Base-by-base conservation (phyloP, 2,329 filamentous ascomycete species). In the Sclerotiophoma versabilis region DNA sequence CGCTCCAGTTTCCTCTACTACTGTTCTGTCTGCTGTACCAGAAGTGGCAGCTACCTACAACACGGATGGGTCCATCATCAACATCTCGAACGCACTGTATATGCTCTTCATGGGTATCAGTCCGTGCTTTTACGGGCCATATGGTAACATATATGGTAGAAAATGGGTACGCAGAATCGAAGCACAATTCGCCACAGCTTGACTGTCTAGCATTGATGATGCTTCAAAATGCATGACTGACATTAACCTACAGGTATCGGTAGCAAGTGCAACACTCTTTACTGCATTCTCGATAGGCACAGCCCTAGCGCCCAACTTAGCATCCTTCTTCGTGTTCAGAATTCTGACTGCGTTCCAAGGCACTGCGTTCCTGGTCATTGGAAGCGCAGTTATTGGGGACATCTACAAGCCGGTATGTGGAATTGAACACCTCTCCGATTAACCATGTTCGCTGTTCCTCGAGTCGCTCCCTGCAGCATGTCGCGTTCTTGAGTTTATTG, bases 331-430 rank as follows among this genome's bases (percentile, higher is more conserved):
- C 69, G 79, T 91, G 44, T 91, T 93, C 68, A 84, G 90, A 6
- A 84, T 90, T 39, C 77, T 91, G 23, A 90, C 88, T 0, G 90
- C 89, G 0, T 89, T 92, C 63, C 86, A 90, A 74, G 89, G 89
- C 12, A 92, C 89, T 0, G 84, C 86, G 0, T 91, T 93, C 60
- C 79, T 93, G 11, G 84, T 91, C 10, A 84, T 92, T 33, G 90
- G 90, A 0, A 84, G 85, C 11, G 84, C 86, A 2, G 87, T 87
- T 49, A 86, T 92, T 49, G 87, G 87, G 8, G 80, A 82, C 46
- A 79, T 82, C n/a, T 80, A 78, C 53, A 70, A 74, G 33, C 78
- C 78, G 2, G 71, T 73, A 70, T 45, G 65, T 59, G 33, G 55
- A 67, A 33, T 3, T 29, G 15, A 25, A 25, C 26, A 11, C n/a